Conservation (phyloP, 2,329 filamentous ascomycete genomes). For the Elsinoe australis region DNA sequence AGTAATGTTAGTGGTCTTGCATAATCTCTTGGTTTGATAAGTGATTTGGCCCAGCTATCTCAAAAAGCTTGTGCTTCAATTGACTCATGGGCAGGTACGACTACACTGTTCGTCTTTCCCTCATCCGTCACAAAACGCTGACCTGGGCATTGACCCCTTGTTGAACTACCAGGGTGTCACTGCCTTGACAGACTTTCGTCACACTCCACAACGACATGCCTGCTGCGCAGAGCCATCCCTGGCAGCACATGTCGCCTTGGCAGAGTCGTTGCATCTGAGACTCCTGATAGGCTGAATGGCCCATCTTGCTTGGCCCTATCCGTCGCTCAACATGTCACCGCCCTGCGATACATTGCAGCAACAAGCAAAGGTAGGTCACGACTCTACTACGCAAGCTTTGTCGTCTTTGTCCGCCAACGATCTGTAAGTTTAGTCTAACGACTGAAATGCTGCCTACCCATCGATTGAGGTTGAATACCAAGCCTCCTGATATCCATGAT, state of each 20-base stretch:
- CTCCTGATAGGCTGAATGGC: not conserved
- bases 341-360: not conserved
- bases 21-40: not conserved
- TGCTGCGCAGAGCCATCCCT: not conserved
- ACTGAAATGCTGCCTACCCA: slow-evolving; percentile 1
- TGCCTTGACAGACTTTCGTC: not conserved
- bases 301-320: not conserved
- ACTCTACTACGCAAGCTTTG: not conserved
- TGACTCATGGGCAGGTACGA: not conserved
- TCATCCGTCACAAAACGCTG: not conserved
- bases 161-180: not conserved
- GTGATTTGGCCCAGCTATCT: not conserved
- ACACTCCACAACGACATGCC: slow-evolving; percentile 2
- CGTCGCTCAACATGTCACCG: slow-evolving; percentile 1
- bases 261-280: not conserved
- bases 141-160: not conserved
- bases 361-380: not conserved
- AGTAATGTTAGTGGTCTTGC: not conserved
- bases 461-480: not conserved
- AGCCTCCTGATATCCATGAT: not conserved
- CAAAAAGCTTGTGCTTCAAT: not conserved
- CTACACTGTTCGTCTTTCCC: not conserved
- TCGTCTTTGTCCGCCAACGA: not conserved
- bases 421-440: slow-evolving; percentile 6
- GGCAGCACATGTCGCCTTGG: not conserved